Evolutionary conservation across 2,329 filamentous ascomycete genomes (phyloP).

Genomic region (Epichloe aotearoae): DNA sequence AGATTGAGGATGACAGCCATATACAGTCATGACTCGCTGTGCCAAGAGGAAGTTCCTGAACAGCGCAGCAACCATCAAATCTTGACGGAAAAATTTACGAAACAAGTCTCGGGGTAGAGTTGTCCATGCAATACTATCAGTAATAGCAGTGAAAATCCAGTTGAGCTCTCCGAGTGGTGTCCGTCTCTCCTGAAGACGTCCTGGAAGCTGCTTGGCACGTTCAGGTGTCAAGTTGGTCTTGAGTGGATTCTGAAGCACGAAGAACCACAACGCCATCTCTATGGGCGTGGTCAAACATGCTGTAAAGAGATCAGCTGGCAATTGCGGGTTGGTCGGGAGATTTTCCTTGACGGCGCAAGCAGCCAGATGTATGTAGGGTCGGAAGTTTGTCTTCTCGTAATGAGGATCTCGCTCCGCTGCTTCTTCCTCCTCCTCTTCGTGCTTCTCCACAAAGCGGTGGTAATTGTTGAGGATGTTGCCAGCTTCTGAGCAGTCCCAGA

Average conservation of each 20-base stretch:
- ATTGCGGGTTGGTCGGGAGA: conserved; percentile 81
- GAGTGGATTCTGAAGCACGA: conserved; percentile 81
- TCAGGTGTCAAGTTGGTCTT: conserved; percentile 59
- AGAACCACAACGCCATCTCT: conserved; percentile 93
- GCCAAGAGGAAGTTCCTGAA: conserved; percentile 93
- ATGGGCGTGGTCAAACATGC: conserved; percentile 94
- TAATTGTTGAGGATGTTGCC: conserved; percentile 95
- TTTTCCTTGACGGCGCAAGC: conserved; percentile 86
- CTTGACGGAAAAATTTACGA: conserved; percentile 92
- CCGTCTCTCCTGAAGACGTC: conserved; percentile 79
- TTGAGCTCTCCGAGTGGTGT: conserved; percentile 93
- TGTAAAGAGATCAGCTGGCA: conserved; percentile 92
- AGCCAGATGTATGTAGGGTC: conserved; percentile 73
- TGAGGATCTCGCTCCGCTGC: conserved; percentile 62
- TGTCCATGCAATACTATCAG: conserved; percentile 97
- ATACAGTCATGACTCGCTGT: conserved; percentile 90
- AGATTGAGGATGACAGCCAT: conserved; percentile 89
- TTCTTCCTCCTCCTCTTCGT: conserved; percentile 78
- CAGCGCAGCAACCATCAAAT: conserved; percentile 95
- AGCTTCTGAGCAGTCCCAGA: conserved; percentile 95
- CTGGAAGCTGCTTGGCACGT: conserved; percentile 78
- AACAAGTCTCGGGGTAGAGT: conserved; percentile 81
- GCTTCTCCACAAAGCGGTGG: conserved; percentile 86
- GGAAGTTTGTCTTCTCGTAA: conserved; percentile 62
- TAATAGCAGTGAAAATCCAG: conserved; percentile 99